Conservation (phyloP, 331 rosid genomes). For the Quercus tomentella region DNA sequence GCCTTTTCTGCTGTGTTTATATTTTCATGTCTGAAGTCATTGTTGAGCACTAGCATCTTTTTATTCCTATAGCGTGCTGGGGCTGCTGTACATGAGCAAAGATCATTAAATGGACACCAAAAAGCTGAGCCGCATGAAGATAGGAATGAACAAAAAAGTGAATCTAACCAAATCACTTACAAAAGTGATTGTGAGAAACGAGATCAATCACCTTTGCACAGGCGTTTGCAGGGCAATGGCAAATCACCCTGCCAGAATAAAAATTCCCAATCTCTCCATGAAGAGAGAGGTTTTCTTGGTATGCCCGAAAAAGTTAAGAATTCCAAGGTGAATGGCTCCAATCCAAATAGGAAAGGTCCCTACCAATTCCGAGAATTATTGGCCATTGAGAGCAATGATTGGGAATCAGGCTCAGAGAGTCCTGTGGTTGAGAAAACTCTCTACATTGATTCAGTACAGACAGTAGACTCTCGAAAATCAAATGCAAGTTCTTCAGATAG, state of each 20-base stretch:
- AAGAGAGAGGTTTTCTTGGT: conserved; percentile 23
- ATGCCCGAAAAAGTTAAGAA: conserved; percentile 31
- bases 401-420: conserved; percentile 36
- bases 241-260: conserved; percentile 15
- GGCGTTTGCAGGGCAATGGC: conserved; percentile 10
- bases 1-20: not conserved
- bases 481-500: conserved; percentile 42
- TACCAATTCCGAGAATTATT: conserved; percentile 28
- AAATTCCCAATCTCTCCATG: conserved; percentile 28
- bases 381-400: conserved; percentile 23
- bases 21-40: conserved; percentile 2
- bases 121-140: conserved; percentile 4
- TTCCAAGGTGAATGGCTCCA: conserved; percentile 18
- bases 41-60: conserved; percentile 4
- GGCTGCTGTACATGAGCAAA: conserved; percentile 29
- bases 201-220: conserved; percentile 3
- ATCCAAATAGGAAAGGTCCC: conserved; percentile 33
- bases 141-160: not conserved
- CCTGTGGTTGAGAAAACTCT: conserved; percentile 75
- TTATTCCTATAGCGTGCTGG: conserved; percentile 36
- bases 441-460: conserved; percentile 56
- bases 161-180: conserved; percentile 12
- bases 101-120: conserved; percentile 2
- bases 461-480: conserved; percentile 30
- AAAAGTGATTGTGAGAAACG: conserved; percentile 15